Conservation (phyloP, 2,329 filamentous ascomycete genomes). For the Fusarium coffeatum region DNA sequence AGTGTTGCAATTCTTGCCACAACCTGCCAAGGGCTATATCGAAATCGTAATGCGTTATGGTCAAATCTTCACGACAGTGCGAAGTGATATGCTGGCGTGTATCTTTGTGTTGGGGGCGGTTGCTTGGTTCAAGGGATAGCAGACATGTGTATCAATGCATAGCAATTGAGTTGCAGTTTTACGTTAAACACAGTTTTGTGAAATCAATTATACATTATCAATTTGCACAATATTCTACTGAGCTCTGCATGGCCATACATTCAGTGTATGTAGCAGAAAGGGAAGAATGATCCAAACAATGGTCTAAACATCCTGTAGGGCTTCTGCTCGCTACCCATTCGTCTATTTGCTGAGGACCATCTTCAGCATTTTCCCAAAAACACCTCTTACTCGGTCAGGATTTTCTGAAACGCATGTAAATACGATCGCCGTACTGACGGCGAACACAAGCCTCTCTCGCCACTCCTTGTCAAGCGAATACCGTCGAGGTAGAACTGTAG, state of each 20-base stretch:
- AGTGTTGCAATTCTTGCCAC: slow-evolving; percentile 73
- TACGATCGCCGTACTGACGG: slow-evolving; percentile 75
- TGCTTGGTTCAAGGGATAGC: slow-evolving; percentile 56
- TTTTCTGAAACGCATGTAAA: slow-evolving; percentile 75
- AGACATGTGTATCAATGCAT: slow-evolving; percentile 2
- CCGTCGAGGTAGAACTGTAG: slow-evolving; percentile 76
- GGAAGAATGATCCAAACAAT: neutral
- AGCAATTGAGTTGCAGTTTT: slow-evolving; percentile 12
- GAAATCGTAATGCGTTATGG: slow-evolving; percentile 72
- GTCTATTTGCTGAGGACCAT: slow-evolving; percentile 58
- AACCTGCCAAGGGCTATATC: slow-evolving; percentile 71
- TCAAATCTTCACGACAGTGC: slow-evolving; percentile 77
- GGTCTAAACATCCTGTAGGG: neutral
- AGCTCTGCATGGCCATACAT: neutral
- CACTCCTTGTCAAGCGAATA: slow-evolving; percentile 73
- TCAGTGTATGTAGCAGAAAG: neutral
- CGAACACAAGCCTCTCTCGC: slow-evolving; percentile 75
- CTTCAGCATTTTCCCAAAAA: slow-evolving; percentile 71
- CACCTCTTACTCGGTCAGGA: slow-evolving; percentile 71
- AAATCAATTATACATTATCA: slow-evolving; percentile 30
- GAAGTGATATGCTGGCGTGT: slow-evolving; percentile 78
- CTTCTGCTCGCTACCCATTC: neutral
- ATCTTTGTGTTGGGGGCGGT: slow-evolving; percentile 78
- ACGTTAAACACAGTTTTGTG: neutral
- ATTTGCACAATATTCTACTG: neutral